phyloP scores from a whole-genome alignment of 306 rosid genomes.

The Malus sylvestris region DNA sequence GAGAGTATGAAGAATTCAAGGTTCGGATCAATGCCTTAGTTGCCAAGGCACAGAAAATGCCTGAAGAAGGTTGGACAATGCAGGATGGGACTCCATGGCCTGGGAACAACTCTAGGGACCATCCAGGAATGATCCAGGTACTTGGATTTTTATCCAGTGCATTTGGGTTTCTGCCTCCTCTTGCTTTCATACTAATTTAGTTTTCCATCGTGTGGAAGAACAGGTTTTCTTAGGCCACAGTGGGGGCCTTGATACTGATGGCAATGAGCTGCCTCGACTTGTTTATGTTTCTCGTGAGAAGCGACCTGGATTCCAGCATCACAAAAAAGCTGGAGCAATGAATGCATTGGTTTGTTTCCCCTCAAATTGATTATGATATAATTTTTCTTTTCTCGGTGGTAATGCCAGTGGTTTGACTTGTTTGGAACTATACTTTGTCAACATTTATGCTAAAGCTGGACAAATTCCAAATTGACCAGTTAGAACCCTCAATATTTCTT shows the following conservation, averaged over 20 bases:
- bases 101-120: conserved; percentile 97
- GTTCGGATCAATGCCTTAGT: conserved; percentile 82
- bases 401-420: not conserved
- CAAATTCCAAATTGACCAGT: not conserved
- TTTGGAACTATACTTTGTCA: not conserved
- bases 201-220: conserved; percentile 13
- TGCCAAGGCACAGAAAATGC: conserved; percentile 95
- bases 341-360: conserved; percentile 84
- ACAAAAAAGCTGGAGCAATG: conserved; percentile 99
- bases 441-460: not conserved
- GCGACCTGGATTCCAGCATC: conserved; percentile 99
- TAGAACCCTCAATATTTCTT: not conserved
- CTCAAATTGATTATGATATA: not conserved
- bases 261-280: conserved; percentile 98
- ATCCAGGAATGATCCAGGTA: conserved; percentile 99
- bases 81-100: conserved; percentile 99
- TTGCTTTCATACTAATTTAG: conserved; percentile 7
- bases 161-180: not conserved
- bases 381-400: not conserved
- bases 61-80: conserved; percentile 99
- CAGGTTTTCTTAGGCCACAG: conserved; percentile 99
- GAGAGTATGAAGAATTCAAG: conserved; percentile 98
- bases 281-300: conserved; percentile 99
- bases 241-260: conserved; percentile 98
- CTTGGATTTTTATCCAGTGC: conserved; percentile 1